phyloP scores from a whole-genome alignment of 306 rosid species.

The Vigna nakashimae region DNA sequence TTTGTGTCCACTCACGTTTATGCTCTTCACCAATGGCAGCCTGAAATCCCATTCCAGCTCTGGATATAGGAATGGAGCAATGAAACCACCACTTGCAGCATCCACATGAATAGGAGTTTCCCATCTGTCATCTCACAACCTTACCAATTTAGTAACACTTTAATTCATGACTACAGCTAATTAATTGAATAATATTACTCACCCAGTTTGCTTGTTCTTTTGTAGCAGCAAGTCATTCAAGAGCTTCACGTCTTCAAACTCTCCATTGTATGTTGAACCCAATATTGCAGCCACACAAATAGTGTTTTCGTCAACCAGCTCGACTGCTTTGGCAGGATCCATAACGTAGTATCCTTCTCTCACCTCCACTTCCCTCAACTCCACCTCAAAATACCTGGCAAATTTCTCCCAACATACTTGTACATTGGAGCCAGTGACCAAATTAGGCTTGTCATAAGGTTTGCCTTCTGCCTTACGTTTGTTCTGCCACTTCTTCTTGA shows the following conservation, averaged over 20 bases:
- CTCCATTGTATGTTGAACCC: slow-evolving; percentile 86
- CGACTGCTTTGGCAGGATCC: slow-evolving; percentile 81
- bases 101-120: slow-evolving; percentile 85
- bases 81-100: slow-evolving; percentile 86
- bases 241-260: slow-evolving; percentile 83
- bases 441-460: slow-evolving; percentile 67
- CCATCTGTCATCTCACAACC: slow-evolving; percentile 56
- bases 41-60: slow-evolving; percentile 88
- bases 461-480: slow-evolving; percentile 64
- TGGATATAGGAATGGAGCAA: slow-evolving; percentile 82
- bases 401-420: slow-evolving; percentile 88
- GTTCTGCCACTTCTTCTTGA: slow-evolving; percentile 84
- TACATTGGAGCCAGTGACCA: slow-evolving; percentile 77
- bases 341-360: slow-evolving; percentile 79
- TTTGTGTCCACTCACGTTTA: slow-evolving; percentile 86
- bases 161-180: background rate
- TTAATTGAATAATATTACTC: background rate
- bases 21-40: slow-evolving; percentile 84
- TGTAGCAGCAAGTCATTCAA: slow-evolving; percentile 64
- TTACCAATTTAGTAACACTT: slow-evolving; percentile 15
- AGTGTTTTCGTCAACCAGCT: slow-evolving; percentile 84
- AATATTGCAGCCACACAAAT: slow-evolving; percentile 83
- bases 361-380: slow-evolving; percentile 73
- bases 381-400: slow-evolving; percentile 80
- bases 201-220: slow-evolving; percentile 73